Evolutionary conservation across 75 land plant genomes (phyloP), one percentile per base, ranked within the genome.

Genomic region (Sequoiadendron giganteum): DNA sequence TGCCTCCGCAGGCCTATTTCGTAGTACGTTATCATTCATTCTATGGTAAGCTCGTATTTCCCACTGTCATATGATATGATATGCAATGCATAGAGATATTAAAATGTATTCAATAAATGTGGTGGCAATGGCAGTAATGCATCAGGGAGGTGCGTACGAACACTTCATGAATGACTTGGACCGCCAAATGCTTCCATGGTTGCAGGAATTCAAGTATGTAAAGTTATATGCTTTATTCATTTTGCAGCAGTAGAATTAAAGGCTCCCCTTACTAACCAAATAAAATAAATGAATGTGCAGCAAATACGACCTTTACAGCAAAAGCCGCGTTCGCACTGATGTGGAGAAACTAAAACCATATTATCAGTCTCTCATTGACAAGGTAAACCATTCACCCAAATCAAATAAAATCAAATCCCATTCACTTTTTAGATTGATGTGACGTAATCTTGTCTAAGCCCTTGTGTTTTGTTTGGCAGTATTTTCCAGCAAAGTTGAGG

Each of bases 261-360:
- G 55, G 1, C 16, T 52, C 16, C 16, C 15, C 16, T 52, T 52
- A 52, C 2, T 52, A 52, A 52, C 16, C 55, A 52, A 52, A 52
- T 13, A 19, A 42, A 75, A 25, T 28, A 19, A 32, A 21, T 78
- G 25, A 36, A 78, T 21, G 34, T 61, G 89, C 85, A 90, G 90
- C 89, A 90, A 90, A 78, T 90, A 88, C 42, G 90, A 90, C 40
- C 75, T 90, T 38, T 90, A 90, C 89, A 83, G 86, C 90, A 90
- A 90, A 52, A 90, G 90, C 54, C 87, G 76, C 38, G 90, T 90
- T n/a, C 11, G 72, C 14, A 75, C 84, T 7, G 90, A 90, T 73
- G 89, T 90, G 45, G 89, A 90, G 65, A 70, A 79, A 81, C 61
- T 87, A 47, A 90, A 90, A 85, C 90, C 90, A 14, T 90, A 90